Base-by-base conservation (phyloP, 106 monocot species). In the Agapanthus africanus region DNA sequence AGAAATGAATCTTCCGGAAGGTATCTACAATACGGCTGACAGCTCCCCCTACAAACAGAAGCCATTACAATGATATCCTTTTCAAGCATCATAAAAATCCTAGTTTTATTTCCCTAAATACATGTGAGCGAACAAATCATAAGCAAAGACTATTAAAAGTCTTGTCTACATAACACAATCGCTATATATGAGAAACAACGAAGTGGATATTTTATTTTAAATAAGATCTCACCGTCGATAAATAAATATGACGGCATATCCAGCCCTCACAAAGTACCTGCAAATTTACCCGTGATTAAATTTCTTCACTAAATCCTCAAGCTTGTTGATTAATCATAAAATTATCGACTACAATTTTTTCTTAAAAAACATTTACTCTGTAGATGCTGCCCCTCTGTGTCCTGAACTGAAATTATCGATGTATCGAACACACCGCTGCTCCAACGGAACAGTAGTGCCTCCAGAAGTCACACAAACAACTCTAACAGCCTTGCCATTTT, bases 381-480 rank as follows among this genome's bases (percentile, higher is more conserved):
- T 93, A 1, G 99, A 93, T 57, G 93, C 83, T 1, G 99, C 99
- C 35, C 99, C 99, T 73, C 99, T 69, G 34, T 90, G 63, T 6
- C 99, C 99, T 27, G 99, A 99, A 77, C 93, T 93, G 70, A 99
- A 99, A 81, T 99, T 99, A 74, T 99, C 99, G 40, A 99, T 99
- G 63, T 85, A 99, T 0, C 99, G 90, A 44, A 99, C 99, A 61
- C 99, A 99, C 31, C 93, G 78, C 49, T 93, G 99, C 73, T 99
- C 99, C 63, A 99, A 80, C 6, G 99, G 99, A 72, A 99, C 99
- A 35, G 99, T 99, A 7, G 99, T 99, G 1, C 99, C 99, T 37
- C 99, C 99, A 64, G 99, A 93, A 37, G 99, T 93, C 30, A 99
- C 83, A 70, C 99, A 99, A 13, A 99, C 99, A 61, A 99, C 78